A percentile compares a stretch with the other conserved stretches of the same genome.
Conservation (phyloP, 148 eudicot genomes). For the Cornus florida region DNA sequence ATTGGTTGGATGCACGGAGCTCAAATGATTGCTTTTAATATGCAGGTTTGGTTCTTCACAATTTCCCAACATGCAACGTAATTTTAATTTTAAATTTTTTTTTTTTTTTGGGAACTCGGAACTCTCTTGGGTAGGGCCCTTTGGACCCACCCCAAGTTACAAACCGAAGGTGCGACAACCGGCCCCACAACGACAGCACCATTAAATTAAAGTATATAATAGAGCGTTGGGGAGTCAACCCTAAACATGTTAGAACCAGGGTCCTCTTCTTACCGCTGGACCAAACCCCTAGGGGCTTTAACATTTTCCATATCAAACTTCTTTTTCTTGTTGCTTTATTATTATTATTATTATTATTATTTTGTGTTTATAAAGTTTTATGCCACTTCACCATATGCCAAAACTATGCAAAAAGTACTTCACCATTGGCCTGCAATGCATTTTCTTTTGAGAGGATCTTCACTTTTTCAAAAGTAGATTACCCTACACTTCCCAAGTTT, state of each 20-base stretch:
- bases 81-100: too few relatives aligned
- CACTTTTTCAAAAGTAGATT: too few relatives aligned
- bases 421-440: neutral
- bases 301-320: neutral
- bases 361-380: neutral
- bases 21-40: slow-evolving; percentile 96
- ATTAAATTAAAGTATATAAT: too few relatives aligned
- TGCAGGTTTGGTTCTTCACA: slow-evolving; percentile 61
- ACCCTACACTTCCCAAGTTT: neutral
- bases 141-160: too few relatives aligned
- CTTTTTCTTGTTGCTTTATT: neutral
- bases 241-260: too few relatives aligned
- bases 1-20: slow-evolving; percentile 93
- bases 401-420: neutral
- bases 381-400: neutral
- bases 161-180: too few relatives aligned
- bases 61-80: neutral
- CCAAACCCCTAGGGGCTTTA: too few relatives aligned
- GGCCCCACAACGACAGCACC: too few relatives aligned
- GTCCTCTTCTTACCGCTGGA: too few relatives aligned
- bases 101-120: too few relatives aligned
- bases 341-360: neutral
- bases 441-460: neutral
- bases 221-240: too few relatives aligned
- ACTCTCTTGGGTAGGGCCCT: too few relatives aligned